Evolutionary conservation across 2,329 filamentous ascomycete species (phyloP), one percentile per base, ranked within the genome.

Genomic region (Fusarium armeniacum): DNA sequence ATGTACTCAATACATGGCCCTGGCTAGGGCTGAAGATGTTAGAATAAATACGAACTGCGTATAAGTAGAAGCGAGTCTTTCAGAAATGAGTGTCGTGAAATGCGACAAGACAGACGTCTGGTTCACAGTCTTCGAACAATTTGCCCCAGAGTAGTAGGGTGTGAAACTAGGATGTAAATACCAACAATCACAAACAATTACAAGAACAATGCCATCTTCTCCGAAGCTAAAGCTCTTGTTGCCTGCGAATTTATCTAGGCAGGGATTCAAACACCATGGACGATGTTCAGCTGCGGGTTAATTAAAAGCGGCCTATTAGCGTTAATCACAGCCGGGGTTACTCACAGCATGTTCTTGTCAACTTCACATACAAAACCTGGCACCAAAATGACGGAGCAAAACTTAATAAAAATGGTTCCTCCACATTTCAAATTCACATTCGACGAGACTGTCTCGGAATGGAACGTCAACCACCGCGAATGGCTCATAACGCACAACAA

Each of bases 401-500:
- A 52, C 13, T n/a, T 41, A 28, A 10, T 20, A 43, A 13, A 46
- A 18, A 33, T 41, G 16, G 16, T 26, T 22, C 50, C 41, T 2
- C 49, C 61, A 20, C 47, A 67, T 15, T 65, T 73, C 8, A 59
- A 58, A 10, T 69, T 76, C 44, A 68, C 75, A 10, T 76, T 75
- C 30, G 72, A 73, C 28, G 64, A 65, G 5, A 68, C 67, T 5
- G 65, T 75, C 26, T 61, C 67, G 6, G 68, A 68, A 30, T 77
- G 69, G 59, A 73, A 75, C 64, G 52, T 76, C 22, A 66, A 70
- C 16, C 65, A 65, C 32, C 65, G 70, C 20, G 65, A 73, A 61
- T 77, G 76, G 75, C 65, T 77, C 30, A 65, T 53, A 20, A 56
- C 30, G 8, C 56, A 75, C 43, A 24, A 73, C 13, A 76, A 76